Percentiles rank a stretch among this genome's conserved stretches.
phyloP scores from a whole-genome alignment of 1,284 basidiomycete species.

The Cystobasidiaceae sp. region DNA sequence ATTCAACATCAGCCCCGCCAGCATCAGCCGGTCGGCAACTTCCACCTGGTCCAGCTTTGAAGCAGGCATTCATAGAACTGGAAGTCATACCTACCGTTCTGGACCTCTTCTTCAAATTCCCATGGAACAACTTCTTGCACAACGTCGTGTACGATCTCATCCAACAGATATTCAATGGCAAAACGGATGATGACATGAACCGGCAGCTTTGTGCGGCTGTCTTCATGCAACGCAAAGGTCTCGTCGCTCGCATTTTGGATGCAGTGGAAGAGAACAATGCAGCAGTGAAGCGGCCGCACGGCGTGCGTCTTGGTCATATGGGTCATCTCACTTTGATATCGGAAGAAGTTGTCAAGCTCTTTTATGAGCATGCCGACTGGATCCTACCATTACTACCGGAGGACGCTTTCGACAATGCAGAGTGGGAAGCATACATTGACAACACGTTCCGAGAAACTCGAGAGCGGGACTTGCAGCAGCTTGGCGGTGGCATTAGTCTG shows the following conservation, averaged over 20 bases:
- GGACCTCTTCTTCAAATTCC: slow-evolving; percentile 92
- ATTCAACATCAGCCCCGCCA: not conserved
- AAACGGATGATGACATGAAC: slow-evolving; percentile 68
- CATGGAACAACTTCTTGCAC: slow-evolving; percentile 97
- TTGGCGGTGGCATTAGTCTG: slow-evolving; percentile 61
- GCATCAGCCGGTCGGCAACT: not conserved
- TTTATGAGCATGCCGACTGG: slow-evolving; percentile 78
- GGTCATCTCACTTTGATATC: slow-evolving; percentile 91
- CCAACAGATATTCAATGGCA: slow-evolving; percentile 89
- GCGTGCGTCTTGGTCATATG: slow-evolving; percentile 91
- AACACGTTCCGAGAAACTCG: slow-evolving; percentile 81
- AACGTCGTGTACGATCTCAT: slow-evolving; percentile 94
- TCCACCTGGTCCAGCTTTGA: slow-evolving; percentile 31
- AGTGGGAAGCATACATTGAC: slow-evolving; percentile 81
- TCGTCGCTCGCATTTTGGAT: slow-evolving; percentile 77
- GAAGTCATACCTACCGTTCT: slow-evolving; percentile 30
- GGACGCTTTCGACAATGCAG: slow-evolving; percentile 62
- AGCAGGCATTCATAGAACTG: slow-evolving; percentile 32
- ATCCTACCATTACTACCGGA: slow-evolving; percentile 57
- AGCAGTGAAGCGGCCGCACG: slow-evolving; percentile 56
- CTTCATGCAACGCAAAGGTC: slow-evolving; percentile 62
- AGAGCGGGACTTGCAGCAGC: slow-evolving; percentile 65
- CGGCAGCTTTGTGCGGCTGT: slow-evolving; percentile 72
- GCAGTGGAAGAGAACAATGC: slow-evolving; percentile 71
- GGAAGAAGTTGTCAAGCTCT: slow-evolving; percentile 76